Evolutionary conservation across 352 stramenopile species (phyloP), one percentile per base, ranked within the genome.

Genomic region (Blastocystis sp.): DNA sequence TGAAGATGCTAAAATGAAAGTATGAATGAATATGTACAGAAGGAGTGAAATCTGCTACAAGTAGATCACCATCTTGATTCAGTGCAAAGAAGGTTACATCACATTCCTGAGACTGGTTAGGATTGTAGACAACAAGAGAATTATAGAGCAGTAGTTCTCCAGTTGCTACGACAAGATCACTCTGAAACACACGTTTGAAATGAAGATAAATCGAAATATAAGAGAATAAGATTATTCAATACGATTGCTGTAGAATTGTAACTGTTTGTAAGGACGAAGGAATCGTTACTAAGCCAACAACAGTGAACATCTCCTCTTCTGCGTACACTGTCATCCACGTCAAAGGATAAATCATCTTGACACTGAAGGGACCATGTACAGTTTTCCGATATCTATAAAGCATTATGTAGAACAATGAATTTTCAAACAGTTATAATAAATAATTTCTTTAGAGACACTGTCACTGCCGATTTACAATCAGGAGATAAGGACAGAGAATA

Each of bases 401-500:
- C 7, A 59, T 63, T 12, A 21, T 59, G 14, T 24, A 14, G 2
- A 12, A 0, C 14, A 29, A 63, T 19, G 59, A 19, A 32, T 29
- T 59, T n/a, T 6, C 32, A n/a, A n/a, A 80, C 69, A 19, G 37
- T 32, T 16, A 80, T 21, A 42, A 80, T 19, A 27, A 37, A 63
- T 16, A 80, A 6, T 12, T 24, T 80, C 12, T 21, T 29, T 16
- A 37, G 21, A 39, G 43, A 61, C 6, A 21, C 19, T 32, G 61
- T 14, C 5, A 61, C 43, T 5, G 69, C 69, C 5, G 16, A 37
- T 16, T 4, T 63, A 4, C 69, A 32, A 37, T 59, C 27, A 5
- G 69, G 69, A 24, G 69, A 80, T 24, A 80, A 80, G 6, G 43
- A 80, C 27, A 80, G 46, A 19, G 58, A 32, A 39, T 42, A 80